These are phyloP conservation scores for Arachnomyces sp. DNA, from an alignment of 2,329 filamentous ascomycete species.

Conservation along the genomic window DNA sequence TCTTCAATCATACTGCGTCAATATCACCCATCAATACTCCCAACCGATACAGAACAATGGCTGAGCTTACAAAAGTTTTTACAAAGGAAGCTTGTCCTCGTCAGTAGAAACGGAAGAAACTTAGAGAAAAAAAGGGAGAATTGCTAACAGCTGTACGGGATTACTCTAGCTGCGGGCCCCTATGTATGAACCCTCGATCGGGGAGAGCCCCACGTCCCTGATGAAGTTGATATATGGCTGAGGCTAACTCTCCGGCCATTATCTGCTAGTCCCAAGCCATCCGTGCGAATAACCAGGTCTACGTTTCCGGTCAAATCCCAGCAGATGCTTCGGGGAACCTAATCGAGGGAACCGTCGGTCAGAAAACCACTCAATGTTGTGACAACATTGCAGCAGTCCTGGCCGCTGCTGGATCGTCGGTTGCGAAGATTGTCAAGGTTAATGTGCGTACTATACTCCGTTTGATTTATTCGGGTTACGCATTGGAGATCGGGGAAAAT, in stretches of 20 bases:
- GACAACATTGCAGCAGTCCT: conserved; percentile 80
- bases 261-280: conserved; percentile 49
- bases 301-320: conserved; percentile 70
- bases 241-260: conserved; percentile 8
- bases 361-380: conserved; percentile 63
- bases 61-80: conserved; percentile 31
- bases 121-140: too few species aligned
- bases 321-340: conserved; percentile 54
- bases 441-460: conserved; percentile 37
- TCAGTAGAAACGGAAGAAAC: conserved; percentile 18
- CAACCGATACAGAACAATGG: conserved; percentile 22
- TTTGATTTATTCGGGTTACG: too few species aligned
- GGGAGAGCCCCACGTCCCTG: not conserved
- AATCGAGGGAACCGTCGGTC: conserved; percentile 55
- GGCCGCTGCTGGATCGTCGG: conserved; percentile 66
- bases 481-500: not conserved
- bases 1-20: too few species aligned
- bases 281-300: conserved; percentile 59
- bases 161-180: conserved; percentile 23
- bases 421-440: conserved; percentile 80
- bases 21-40: conserved; percentile 7
- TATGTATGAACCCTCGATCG: conserved; percentile 29
- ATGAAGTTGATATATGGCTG: not conserved
- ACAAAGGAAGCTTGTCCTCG: conserved; percentile 39
- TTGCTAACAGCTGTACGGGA: not conserved